A percentile compares a stretch with the other conserved stretches of the same genome.
phyloP scores from a whole-genome alignment of 805 yeast genomes.

The Jamesozyma piceae region DNA sequence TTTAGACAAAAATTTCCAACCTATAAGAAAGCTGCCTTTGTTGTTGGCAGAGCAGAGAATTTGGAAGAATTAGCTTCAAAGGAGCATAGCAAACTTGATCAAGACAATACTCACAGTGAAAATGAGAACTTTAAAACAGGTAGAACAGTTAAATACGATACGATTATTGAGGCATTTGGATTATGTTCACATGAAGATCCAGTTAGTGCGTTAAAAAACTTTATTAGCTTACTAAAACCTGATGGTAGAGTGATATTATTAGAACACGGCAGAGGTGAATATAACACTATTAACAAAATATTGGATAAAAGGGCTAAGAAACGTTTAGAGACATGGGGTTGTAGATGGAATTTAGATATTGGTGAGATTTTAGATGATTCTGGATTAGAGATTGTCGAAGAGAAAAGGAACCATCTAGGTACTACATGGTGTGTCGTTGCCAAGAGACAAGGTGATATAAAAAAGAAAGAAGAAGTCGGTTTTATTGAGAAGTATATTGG shows the following conservation, averaged over 20 bases:
- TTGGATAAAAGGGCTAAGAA: conserved; percentile 76
- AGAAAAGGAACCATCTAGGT: conserved; percentile 77
- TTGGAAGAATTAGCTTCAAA: conserved; percentile 45
- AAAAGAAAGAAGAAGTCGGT: conserved; percentile 36
- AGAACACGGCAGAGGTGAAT: conserved; percentile 88
- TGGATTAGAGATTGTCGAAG: conserved; percentile 74
- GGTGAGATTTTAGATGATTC: conserved; percentile 77
- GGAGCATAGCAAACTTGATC: too few species aligned
- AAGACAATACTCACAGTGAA: conserved; percentile 18
- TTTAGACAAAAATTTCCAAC: conserved; percentile 60
- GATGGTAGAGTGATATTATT: conserved; percentile 81
- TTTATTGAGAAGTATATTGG: conserved; percentile 43
- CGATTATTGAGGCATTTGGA: conserved; percentile 90
- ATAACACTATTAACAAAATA: conserved; percentile 65
- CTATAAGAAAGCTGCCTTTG: conserved; percentile 69
- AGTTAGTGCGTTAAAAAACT: conserved; percentile 64
- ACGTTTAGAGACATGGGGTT: conserved; percentile 88
- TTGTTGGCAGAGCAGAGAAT: conserved; percentile 84
- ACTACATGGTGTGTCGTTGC: conserved; percentile 83
- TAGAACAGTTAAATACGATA: conserved; percentile 61
- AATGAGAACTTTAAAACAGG: conserved; percentile 11
- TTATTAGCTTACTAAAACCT: conserved; percentile 66
- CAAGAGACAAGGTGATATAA: conserved; percentile 60
- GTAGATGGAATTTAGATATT: conserved; percentile 94
- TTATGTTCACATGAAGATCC: conserved; percentile 95